Percentiles rank a stretch among this genome's conserved stretches.
These are phyloP conservation scores for Leishmania martiniquensis DNA, from an alignment of 208 protist species.

Conservation along the genomic window DNA sequence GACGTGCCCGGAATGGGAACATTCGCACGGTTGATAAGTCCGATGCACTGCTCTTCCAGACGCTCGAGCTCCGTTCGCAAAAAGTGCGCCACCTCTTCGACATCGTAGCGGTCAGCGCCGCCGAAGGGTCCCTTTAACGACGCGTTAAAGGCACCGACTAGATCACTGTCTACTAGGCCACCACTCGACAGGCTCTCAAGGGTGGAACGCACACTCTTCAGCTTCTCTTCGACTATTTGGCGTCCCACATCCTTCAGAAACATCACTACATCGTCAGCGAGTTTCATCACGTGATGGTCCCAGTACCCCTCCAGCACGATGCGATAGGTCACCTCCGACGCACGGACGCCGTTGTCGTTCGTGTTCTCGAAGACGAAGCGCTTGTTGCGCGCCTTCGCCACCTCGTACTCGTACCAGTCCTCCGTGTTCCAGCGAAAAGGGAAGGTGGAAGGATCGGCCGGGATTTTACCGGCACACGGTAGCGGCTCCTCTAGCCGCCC, in stretches of 20 bases:
- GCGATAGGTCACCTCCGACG: conserved; percentile 85
- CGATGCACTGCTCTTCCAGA: conserved; percentile 84
- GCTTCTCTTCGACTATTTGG: conserved; percentile 78
- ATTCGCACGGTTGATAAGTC: conserved; percentile 85
- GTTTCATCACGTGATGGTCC: conserved; percentile 90
- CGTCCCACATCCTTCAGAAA: conserved; percentile 86
- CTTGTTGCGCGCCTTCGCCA: conserved; percentile 83
- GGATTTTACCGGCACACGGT: conserved; percentile 73
- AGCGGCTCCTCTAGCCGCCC: conserved; percentile 66
- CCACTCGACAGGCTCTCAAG: conserved; percentile 38
- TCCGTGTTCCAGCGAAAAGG: conserved; percentile 87
- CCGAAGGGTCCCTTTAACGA: conserved; percentile 68
- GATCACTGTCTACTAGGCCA: conserved; percentile 63
- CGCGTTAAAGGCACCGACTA: conserved; percentile 61
- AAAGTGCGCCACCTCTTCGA: conserved; percentile 86
- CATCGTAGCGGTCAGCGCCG: conserved; percentile 59
- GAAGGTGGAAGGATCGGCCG: conserved; percentile 55
- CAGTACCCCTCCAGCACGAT: conserved; percentile 87
- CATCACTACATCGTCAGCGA: conserved; percentile 87
- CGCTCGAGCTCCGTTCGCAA: conserved; percentile 63
- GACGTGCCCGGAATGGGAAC: conserved; percentile 71
- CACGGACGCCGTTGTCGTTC: conserved; percentile 44
- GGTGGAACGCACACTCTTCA: conserved; percentile 59
- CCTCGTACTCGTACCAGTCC: conserved; percentile 93
- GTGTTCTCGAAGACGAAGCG: conserved; percentile 90